phyloP scores from a whole-genome alignment of 2,329 filamentous ascomycete species.

The Aureobasidium musti region DNA sequence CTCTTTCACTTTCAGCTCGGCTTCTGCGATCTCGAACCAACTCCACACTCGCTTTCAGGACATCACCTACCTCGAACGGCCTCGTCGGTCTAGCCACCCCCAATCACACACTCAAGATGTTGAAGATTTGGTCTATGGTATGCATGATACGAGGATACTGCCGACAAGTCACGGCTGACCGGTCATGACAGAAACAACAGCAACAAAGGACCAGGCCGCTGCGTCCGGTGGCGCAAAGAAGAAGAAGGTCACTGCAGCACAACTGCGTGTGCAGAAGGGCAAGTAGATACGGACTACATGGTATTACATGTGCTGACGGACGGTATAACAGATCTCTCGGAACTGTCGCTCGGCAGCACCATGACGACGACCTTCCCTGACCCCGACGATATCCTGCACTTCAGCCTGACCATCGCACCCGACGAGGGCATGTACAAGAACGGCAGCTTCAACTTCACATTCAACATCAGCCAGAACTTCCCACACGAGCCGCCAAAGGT shows the following conservation, averaged over 20 bases:
- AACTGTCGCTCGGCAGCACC: constrained; percentile 74
- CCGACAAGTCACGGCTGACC: constrained; percentile 35
- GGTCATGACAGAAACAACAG: constrained; percentile 62
- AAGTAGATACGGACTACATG: constrained; percentile 31
- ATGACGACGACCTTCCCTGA: constrained; percentile 82
- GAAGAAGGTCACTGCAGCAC: constrained; percentile 97
- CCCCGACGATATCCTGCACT: constrained; percentile 83
- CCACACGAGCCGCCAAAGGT: constrained; percentile 98
- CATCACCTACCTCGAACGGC: constrained; percentile 7
- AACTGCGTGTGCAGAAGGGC: constrained; percentile 96
- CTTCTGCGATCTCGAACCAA: background rate
- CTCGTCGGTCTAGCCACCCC: constrained; percentile 25
- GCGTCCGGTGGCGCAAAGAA: constrained; percentile 74
- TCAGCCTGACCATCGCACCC: constrained; percentile 76
- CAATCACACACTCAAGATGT: constrained; percentile 64
- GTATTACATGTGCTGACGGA: background rate
- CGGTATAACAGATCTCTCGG: constrained; percentile 67
- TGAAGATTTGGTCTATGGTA: constrained; percentile 99
- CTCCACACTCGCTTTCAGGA: constrained; percentile 1
- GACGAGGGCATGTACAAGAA: constrained; percentile 89
- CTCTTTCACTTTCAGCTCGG: background rate
- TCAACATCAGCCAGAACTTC: constrained; percentile 91
- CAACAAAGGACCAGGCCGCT: constrained; percentile 91
- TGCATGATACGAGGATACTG: constrained; percentile 35
- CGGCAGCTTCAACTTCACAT: constrained; percentile 84